These are phyloP conservation scores for Athelia psychrophila DNA, from an alignment of 1,284 basidiomycete genomes.

Conservation along the genomic window DNA sequence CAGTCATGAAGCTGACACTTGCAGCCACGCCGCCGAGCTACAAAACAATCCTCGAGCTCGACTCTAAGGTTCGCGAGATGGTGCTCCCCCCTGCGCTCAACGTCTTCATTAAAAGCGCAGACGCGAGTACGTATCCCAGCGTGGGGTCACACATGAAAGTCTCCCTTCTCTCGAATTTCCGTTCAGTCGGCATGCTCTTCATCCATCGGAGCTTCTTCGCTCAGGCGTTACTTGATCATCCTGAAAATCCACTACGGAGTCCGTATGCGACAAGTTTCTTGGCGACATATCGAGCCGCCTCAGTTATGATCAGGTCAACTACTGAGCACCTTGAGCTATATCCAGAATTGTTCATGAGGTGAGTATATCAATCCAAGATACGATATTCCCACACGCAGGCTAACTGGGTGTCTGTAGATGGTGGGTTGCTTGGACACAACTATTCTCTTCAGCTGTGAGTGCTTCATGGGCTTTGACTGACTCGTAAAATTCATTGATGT, in stretches of 20 bases:
- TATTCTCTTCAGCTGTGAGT: conserved; percentile 54
- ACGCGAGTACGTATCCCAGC: conserved; percentile 38
- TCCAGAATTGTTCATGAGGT: background rate
- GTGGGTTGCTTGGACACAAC: conserved; percentile 53
- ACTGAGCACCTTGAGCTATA: conserved; percentile 21
- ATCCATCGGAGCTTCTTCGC: conserved; percentile 62
- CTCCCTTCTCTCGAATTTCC: conserved; percentile 47
- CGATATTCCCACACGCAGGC: no score
- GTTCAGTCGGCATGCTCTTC: conserved; percentile 44
- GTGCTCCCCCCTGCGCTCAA: conserved; percentile 48
- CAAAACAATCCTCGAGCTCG: conserved; percentile 52
- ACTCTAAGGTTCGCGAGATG: conserved; percentile 51
- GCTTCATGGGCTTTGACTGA: background rate
- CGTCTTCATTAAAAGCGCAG: conserved; percentile 36
- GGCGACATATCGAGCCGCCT: conserved; percentile 59
- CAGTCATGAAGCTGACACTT: conserved; percentile 47
- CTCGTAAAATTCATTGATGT: conserved; percentile 11
- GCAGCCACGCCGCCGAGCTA: conserved; percentile 50
- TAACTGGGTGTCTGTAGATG: no score
- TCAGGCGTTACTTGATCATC: conserved; percentile 58
- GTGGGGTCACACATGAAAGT: conserved; percentile 46
- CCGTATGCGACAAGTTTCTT: conserved; percentile 63
- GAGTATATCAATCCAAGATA: no score
- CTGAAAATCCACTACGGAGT: conserved; percentile 56
- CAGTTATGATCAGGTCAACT: conserved; percentile 50